These are phyloP conservation scores for Aureobasidium uvarum DNA, from an alignment of 2,329 filamentous ascomycete species.

Conservation along the genomic window DNA sequence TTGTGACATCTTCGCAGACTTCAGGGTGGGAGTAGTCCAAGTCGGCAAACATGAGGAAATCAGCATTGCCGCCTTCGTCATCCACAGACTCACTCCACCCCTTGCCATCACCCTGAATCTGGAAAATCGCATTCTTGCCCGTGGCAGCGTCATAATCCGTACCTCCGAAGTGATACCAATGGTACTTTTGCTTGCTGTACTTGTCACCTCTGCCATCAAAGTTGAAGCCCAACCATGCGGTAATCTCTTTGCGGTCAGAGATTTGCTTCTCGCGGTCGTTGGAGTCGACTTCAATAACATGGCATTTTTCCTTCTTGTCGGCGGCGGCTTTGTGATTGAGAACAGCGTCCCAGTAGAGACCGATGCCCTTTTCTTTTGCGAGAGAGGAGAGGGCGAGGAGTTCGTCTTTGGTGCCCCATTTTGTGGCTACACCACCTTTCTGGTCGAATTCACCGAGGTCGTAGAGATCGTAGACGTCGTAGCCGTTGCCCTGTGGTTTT, in stretches of 20 bases:
- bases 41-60: conserved; percentile 68
- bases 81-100: conserved; percentile 60
- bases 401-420: conserved; percentile 66
- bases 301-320: conserved; percentile 61
- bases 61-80: conserved; percentile 61
- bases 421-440: conserved; percentile 60
- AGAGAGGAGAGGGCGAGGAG: conserved; percentile 52
- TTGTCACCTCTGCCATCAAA: conserved; percentile 59
- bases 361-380: conserved; percentile 55
- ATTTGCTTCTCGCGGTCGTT: conserved; percentile 54
- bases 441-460: conserved; percentile 65
- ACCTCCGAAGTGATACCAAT: conserved; percentile 63
- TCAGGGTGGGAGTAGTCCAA: conserved; percentile 63
- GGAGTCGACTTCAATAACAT: conserved; percentile 60
- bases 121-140: conserved; percentile 60
- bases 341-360: conserved; percentile 66
- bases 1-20: conserved; percentile 60
- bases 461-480: conserved; percentile 59
- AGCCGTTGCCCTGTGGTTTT: conserved; percentile 55
- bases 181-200: conserved; percentile 62
- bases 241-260: conserved; percentile 57
- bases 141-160: conserved; percentile 61
- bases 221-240: conserved; percentile 65
- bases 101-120: conserved; percentile 61
- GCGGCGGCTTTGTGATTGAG: conserved; percentile 69